A percentile compares a stretch with the other conserved stretches of the same genome.
phyloP scores from a whole-genome alignment of 1,284 basidiomycete species.

The Moesziomyces sp. region DNA sequence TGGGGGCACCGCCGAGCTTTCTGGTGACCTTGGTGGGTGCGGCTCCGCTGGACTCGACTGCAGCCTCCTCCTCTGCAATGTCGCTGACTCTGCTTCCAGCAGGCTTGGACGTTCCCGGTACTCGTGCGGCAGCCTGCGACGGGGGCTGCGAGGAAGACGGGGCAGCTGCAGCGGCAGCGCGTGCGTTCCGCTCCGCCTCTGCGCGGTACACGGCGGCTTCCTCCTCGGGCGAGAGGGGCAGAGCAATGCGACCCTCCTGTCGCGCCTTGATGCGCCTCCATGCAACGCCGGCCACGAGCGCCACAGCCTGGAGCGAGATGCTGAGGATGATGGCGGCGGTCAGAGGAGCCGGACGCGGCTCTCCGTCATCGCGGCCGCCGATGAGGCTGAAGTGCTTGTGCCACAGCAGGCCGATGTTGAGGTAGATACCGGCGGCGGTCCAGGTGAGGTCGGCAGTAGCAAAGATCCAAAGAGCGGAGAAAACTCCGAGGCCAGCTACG shows the following conservation, averaged over 20 bases:
- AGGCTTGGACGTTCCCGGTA: constrained; percentile 1
- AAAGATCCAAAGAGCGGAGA: constrained; percentile 61
- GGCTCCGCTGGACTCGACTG: constrained; percentile 35
- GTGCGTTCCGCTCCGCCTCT: constrained; percentile 31
- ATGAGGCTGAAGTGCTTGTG: constrained; percentile 48
- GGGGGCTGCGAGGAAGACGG: neutral
- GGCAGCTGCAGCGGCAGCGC: constrained; percentile 12
- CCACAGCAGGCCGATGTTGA: constrained; percentile 56
- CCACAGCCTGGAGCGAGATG: constrained; percentile 49
- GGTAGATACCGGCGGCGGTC: constrained; percentile 52
- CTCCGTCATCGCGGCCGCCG: constrained; percentile 35
- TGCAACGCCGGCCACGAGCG: constrained; percentile 46
- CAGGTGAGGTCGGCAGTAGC: constrained; percentile 56
- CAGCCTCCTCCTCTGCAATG: constrained; percentile 32
- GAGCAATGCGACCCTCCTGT: constrained; percentile 51
- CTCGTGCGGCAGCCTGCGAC: neutral
- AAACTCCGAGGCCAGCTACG: constrained; percentile 43
- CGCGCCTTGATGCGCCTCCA: constrained; percentile 52
- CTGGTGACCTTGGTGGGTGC: constrained; percentile 43
- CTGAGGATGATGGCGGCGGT: constrained; percentile 53
- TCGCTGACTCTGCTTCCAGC: constrained; percentile 14
- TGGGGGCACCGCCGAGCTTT: constrained; percentile 23
- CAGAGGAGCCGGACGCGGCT: constrained; percentile 49
- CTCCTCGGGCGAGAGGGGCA: constrained; percentile 48
- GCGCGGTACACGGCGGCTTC: constrained; percentile 43